phyloP scores from a whole-genome alignment of 164 flowering plant species.

The Nelumbo lutea region DNA sequence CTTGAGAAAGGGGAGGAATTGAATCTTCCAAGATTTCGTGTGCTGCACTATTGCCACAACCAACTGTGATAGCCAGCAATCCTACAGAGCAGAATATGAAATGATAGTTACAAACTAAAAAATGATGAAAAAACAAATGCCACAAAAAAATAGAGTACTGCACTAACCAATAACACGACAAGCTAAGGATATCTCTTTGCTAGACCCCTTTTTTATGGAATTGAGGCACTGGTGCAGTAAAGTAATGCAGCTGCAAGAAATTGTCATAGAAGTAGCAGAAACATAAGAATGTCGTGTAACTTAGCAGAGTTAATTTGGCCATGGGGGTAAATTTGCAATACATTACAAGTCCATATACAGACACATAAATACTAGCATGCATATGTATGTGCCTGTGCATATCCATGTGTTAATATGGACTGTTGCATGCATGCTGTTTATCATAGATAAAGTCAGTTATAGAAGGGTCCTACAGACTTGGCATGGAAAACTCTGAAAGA shows the following conservation, averaged over 20 bases:
- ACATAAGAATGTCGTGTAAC: not conserved
- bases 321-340: too few species aligned
- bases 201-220: conserved; percentile 65
- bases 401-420: not conserved
- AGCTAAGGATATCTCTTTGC: conserved; percentile 65
- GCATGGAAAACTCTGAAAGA: not conserved
- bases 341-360: too few species aligned
- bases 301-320: too few species aligned
- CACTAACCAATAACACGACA: conserved; percentile 57
- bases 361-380: not conserved
- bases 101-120: not conserved
- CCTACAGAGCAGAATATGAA: conserved; percentile 32
- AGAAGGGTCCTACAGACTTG: not conserved
- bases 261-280: conserved; percentile 4
- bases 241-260: conserved; percentile 55
- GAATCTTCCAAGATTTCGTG: conserved; percentile 74
- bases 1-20: conserved; percentile 44
- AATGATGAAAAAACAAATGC: not conserved
- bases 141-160: not conserved
- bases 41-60: conserved; percentile 48
- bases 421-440: not conserved
- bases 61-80: conserved; percentile 69
- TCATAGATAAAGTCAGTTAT: not conserved
- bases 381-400: not conserved
- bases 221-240: conserved; percentile 63